A percentile compares a stretch with the other conserved stretches of the same genome.
These are phyloP conservation scores for Leptographium wingfieldii DNA, from an alignment of 2,329 filamentous ascomycete genomes.

Conservation along the genomic window DNA sequence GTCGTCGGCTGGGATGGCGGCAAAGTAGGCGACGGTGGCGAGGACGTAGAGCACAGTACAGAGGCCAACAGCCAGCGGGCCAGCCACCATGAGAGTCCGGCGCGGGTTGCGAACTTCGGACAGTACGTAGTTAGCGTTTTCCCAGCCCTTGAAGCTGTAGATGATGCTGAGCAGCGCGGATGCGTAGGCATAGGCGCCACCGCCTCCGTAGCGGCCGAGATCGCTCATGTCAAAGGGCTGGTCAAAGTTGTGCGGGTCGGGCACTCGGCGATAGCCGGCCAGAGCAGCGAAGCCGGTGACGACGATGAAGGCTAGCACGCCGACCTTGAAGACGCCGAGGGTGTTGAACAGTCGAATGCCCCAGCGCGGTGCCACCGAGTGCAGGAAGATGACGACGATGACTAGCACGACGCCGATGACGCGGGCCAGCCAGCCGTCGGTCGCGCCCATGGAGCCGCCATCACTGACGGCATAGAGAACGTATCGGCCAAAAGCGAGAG, in stretches of 20 bases:
- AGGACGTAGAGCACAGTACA: conserved; percentile 43
- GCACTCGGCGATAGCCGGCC: conserved; percentile 8
- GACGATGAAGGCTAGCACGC: conserved; percentile 33
- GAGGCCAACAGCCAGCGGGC: conserved; percentile 38
- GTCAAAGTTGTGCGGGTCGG: conserved; percentile 6
- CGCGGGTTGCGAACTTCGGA: conserved; percentile 43
- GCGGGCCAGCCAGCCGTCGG: conserved; percentile 34
- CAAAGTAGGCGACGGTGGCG: conserved; percentile 45
- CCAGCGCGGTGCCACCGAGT: conserved; percentile 29
- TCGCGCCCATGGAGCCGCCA: conserved; percentile 19
- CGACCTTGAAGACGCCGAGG: conserved; percentile 34
- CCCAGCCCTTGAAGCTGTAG: conserved; percentile 41
- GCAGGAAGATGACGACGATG: conserved; percentile 31
- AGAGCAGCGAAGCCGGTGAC: conserved; percentile 26
- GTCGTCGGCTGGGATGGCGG: conserved; percentile 41
- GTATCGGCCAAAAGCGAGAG: conserved; percentile 37
- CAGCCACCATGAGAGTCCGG: conserved; percentile 42
- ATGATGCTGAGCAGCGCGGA: conserved; percentile 44
- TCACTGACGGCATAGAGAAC: conserved; percentile 26
- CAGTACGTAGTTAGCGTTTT: conserved; percentile 41
- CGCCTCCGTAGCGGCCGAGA: conserved; percentile 1
- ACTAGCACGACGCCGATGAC: conserved; percentile 34
- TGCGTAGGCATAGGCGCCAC: conserved; percentile 23
- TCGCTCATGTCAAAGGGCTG: not conserved
- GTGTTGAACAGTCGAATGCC: conserved; percentile 34